Base-by-base conservation (phyloP, 495 filamentous ascomycete genomes). In the Neurospora terricola region DNA sequence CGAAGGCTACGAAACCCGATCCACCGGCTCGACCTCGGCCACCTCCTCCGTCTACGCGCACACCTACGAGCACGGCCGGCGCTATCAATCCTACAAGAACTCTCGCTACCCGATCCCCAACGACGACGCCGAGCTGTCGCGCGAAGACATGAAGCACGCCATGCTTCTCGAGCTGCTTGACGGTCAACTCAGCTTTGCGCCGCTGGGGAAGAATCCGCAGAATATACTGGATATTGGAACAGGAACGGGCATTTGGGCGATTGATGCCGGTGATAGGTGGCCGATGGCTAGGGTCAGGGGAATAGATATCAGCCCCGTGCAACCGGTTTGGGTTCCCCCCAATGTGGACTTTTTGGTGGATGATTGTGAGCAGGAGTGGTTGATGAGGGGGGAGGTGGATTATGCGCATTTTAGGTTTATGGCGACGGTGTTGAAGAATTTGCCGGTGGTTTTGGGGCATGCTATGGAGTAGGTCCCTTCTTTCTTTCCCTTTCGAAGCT, bases 181-280 rank as follows among this genome's bases (percentile, higher is more conserved):
- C 45, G 84, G 85, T 36, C 77, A 81, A 71, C 78, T 87, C 34
- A 5, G 82, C 79, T 78, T 82, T 30, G 81, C 87, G 4, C 85
- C 87, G 0, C 78, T 87, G 48, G 76, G 75, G 34, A 72, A 79
- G 18, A 69, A 83, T 16, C 84, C 83, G 7, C 81, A 84, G 39
- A 81, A 76, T 27, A 82, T 87, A 23, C 75, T 87, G 10, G 85
- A 88, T 72, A 72, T 87, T 8, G 84, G 85, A 1, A 90, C 88
- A 0, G 88, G 88, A 7, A 89, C 87, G 0, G 82, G 81, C 30
- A 83, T 84, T 59, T 90, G 88, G 88, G 87, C 87, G n/a, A 80
- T 81, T 11, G 80, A 82, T 48, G 73, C 86, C 42, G 87, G 82
- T 21, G 81, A 85, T 43, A 69, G 72, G n/a, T 84, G 77, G 66